Evolutionary conservation across 192 early-diverging fungal species (phyloP).

Genomic region (Linnemannia elongata): DNA sequence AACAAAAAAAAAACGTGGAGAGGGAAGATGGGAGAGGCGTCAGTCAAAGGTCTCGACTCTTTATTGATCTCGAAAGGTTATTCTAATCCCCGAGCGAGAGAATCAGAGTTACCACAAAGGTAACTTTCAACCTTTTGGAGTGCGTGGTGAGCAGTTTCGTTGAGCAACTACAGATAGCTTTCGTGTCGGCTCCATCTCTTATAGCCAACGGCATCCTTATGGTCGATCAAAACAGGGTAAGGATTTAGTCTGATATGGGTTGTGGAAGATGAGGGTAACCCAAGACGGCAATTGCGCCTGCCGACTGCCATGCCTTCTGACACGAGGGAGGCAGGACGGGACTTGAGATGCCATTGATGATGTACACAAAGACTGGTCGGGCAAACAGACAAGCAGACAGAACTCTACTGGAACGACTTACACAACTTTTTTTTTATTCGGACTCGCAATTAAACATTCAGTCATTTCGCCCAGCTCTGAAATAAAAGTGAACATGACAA

Average conservation of each 20-base stretch:
- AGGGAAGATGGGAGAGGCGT: neutral
- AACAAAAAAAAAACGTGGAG: neutral
- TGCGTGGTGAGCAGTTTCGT: neutral
- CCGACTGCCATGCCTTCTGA: too few relatives aligned
- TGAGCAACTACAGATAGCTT: neutral
- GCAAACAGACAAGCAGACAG: too few relatives aligned
- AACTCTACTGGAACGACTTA: too few relatives aligned
- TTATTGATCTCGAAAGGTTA: neutral
- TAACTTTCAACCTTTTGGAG: neutral
- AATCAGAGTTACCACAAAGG: neutral
- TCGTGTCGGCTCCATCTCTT: neutral
- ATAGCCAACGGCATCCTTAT: neutral
- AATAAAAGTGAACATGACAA: too few relatives aligned
- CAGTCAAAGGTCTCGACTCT: neutral
- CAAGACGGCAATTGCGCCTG: too few relatives aligned
- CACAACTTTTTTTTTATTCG: too few relatives aligned
- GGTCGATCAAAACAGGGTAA: neutral
- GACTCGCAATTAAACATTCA: too few relatives aligned
- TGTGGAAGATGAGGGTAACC: too few relatives aligned
- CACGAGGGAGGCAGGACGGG: too few relatives aligned
- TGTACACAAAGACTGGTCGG: too few relatives aligned
- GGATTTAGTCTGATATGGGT: neutral
- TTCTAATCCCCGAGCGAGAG: neutral
- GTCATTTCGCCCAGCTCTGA: too few relatives aligned
- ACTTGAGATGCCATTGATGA: too few relatives aligned